Percentiles rank a stretch among this genome's conserved stretches.
Conservation (phyloP, 2,329 filamentous ascomycete species). For the Aspergillus ustus region DNA sequence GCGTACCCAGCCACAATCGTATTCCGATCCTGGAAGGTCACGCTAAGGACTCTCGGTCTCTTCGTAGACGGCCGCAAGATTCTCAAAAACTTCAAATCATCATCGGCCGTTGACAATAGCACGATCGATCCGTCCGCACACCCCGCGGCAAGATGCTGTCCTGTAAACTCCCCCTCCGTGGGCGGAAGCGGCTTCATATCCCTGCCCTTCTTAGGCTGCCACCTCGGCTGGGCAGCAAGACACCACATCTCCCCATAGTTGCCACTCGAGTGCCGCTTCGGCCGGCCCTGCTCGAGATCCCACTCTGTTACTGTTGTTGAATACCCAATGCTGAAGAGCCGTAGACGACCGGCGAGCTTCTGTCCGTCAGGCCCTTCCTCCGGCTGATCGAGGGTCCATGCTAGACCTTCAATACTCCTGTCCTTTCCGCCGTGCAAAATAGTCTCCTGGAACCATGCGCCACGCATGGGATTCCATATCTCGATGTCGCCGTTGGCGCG, state of each 20-base stretch:
- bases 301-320: slow-evolving; percentile 93
- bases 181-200: slow-evolving; percentile 41
- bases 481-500: slow-evolving; percentile 95
- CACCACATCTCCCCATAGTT: slow-evolving; percentile 98
- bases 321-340: slow-evolving; percentile 95
- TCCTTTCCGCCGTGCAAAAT: slow-evolving; percentile 82
- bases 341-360: slow-evolving; percentile 70
- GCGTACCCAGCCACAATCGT: slow-evolving; percentile 88
- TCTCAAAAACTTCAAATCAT: slow-evolving; percentile 78
- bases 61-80: slow-evolving; percentile 79
- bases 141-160: slow-evolving; percentile 77
- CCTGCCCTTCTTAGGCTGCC: slow-evolving; percentile 45
- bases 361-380: slow-evolving; percentile 62
- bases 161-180: slow-evolving; percentile 45
- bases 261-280: slow-evolving; percentile 81
- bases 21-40: slow-evolving; percentile 84
- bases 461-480: slow-evolving; percentile 89
- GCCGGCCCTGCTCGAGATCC: slow-evolving; percentile 80
- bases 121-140: slow-evolving; percentile 91
- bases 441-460: slow-evolving; percentile 87
- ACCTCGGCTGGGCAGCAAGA: slow-evolving; percentile 79
- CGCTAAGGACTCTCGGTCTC: slow-evolving; percentile 85
- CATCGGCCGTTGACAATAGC: slow-evolving; percentile 82
- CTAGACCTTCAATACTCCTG: slow-evolving; percentile 85
- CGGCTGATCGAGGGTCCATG: slow-evolving; percentile 87